These are phyloP conservation scores for Saccharomyces pastorianus DNA, from an alignment of 1,139 yeast species.

Conservation along the genomic window DNA sequence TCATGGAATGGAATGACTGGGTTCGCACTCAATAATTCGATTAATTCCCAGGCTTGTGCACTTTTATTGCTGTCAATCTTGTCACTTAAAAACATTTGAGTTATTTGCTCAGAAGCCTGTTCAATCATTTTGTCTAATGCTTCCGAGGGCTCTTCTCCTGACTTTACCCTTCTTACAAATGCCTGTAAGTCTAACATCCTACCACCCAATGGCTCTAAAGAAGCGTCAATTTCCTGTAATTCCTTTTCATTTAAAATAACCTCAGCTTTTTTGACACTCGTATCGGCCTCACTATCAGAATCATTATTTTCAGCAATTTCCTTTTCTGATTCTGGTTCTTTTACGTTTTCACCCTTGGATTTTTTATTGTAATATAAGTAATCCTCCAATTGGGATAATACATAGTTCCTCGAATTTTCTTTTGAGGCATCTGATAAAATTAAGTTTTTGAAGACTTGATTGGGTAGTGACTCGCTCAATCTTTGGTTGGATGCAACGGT, in stretches of 20 bases:
- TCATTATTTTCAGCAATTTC: conserved; percentile 12
- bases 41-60: conserved; percentile 84
- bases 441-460: conserved; percentile 72
- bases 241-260: conserved; percentile 12
- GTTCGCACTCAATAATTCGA: conserved; percentile 50
- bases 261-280: neutral
- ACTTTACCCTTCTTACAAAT: conserved; percentile 74
- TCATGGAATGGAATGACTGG: conserved; percentile 45
- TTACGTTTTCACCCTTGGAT: conserved; percentile 10
- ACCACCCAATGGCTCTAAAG: conserved; percentile 79
- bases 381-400: conserved; percentile 48
- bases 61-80: conserved; percentile 50
- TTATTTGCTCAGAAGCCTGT: conserved; percentile 81
- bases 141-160: conserved; percentile 73
- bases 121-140: conserved; percentile 74
- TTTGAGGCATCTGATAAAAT: conserved; percentile 75
- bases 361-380: conserved; percentile 16
- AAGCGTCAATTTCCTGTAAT: conserved; percentile 39
- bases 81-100: conserved; percentile 64
- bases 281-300: conserved; percentile 1
- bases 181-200: conserved; percentile 90
- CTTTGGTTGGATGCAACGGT: conserved; percentile 72
- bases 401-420: conserved; percentile 62
- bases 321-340: conserved; percentile 15
- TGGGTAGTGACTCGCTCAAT: conserved; percentile 67